Conservation (phyloP, 2,329 filamentous ascomycete genomes). For the Cyphellophora attinorum region DNA sequence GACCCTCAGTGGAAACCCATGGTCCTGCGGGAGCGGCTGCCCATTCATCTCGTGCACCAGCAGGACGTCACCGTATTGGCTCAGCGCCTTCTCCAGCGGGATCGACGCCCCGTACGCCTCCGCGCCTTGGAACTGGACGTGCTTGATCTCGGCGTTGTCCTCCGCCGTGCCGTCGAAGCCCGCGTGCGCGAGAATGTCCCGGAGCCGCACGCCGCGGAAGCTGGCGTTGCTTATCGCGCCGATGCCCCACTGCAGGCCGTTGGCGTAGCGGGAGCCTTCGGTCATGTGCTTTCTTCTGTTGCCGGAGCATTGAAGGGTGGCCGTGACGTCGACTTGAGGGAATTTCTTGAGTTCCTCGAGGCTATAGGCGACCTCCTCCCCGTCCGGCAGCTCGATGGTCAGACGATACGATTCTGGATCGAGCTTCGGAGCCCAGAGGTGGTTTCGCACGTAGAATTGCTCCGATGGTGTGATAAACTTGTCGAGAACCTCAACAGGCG, state of each 20-base stretch:
- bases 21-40: conserved; percentile 50
- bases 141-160: conserved; percentile 27
- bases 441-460: conserved; percentile 52
- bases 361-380: conserved; percentile 43
- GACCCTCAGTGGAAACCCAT: conserved; percentile 55
- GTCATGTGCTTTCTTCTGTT: conserved; percentile 53
- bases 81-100: conserved; percentile 48
- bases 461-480: conserved; percentile 47
- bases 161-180: conserved; percentile 36
- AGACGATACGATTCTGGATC: conserved; percentile 36
- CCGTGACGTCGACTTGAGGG: conserved; percentile 41
- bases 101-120: conserved; percentile 53
- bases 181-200: conserved; percentile 48
- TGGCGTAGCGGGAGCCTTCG: conserved; percentile 37
- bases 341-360: conserved; percentile 48
- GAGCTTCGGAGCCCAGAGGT: conserved; percentile 51
- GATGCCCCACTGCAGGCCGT: conserved; percentile 50
- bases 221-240: conserved; percentile 53
- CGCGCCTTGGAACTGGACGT: conserved; percentile 49
- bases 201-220: conserved; percentile 48
- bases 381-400: conserved; percentile 48
- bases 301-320: conserved; percentile 51
- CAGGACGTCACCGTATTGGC: conserved; percentile 56
- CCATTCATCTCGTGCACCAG: conserved; percentile 57
- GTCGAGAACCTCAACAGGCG: conserved; percentile 40